phyloP scores from a whole-genome alignment of 2,329 filamentous ascomycete genomes.

The Bertia moriformis region DNA sequence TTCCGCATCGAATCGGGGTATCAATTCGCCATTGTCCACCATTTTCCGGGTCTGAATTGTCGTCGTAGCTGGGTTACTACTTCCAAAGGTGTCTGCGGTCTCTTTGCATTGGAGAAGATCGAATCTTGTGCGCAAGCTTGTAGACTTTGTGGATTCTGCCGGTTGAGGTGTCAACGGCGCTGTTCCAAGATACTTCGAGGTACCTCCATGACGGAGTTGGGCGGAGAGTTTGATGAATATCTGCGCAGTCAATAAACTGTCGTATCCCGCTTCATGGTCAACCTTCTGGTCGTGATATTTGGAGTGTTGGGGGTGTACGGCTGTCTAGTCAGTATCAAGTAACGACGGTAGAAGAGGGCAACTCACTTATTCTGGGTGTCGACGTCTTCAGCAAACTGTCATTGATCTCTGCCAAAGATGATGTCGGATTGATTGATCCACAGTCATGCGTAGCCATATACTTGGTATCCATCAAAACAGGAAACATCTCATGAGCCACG shows the following conservation, averaged over 20 bases:
- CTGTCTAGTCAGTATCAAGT: not conserved
- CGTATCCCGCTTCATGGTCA: not conserved
- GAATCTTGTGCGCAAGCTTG: no score
- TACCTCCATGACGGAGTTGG: not conserved
- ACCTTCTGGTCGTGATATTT: not conserved
- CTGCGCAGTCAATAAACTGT: not conserved
- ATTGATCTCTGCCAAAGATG: not conserved
- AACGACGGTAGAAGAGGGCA: not conserved
- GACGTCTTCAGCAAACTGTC: not conserved
- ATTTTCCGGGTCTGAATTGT: not conserved
- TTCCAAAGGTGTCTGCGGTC: not conserved
- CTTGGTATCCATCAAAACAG: constrained; percentile 42
- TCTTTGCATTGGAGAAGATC: not conserved
- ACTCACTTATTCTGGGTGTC: not conserved
- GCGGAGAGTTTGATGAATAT: not conserved
- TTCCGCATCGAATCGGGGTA: not conserved
- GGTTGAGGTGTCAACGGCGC: no score
- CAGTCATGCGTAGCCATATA: constrained; percentile 26
- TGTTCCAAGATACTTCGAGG: not conserved
- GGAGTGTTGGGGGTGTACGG: not conserved
- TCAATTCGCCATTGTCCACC: not conserved
- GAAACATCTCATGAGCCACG: constrained; percentile 29
- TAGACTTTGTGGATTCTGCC: no score
- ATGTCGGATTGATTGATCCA: not conserved
- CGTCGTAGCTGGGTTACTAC: not conserved